Percentiles rank a stretch among this genome's conserved stretches.
These are phyloP conservation scores for Postia placenta DNA, from an alignment of 768 basidiomycete species.

Conservation along the genomic window DNA sequence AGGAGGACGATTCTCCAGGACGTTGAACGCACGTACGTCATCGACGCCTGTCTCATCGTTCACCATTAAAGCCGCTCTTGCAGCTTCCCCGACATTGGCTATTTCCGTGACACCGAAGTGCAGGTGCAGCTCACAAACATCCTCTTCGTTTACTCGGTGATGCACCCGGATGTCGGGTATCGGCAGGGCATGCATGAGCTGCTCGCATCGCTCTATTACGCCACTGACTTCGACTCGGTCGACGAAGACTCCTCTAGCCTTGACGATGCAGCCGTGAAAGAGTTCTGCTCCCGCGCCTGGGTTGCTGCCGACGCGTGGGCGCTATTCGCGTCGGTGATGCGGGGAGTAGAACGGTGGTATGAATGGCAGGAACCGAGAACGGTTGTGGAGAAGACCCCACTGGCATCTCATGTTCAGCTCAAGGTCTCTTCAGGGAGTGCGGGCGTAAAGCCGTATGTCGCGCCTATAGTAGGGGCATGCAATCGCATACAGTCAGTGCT, in stretches of 20 bases:
- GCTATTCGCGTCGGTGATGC: conserved; percentile 79
- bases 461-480: conserved; percentile 84
- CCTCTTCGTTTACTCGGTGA: conserved; percentile 76
- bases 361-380: conserved; percentile 33
- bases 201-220: conserved; percentile 81
- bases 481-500: conserved; percentile 70
- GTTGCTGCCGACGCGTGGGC: conserved; percentile 85
- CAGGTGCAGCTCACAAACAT: conserved; percentile 81
- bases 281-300: conserved; percentile 62
- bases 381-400: conserved; percentile 23
- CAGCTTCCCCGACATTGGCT: conserved; percentile 96
- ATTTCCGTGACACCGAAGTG: conserved; percentile 73
- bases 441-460: conserved; percentile 58
- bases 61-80: not conserved
- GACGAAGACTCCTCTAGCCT: conserved; percentile 26
- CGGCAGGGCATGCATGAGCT: conserved; percentile 99
- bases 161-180: conserved; percentile 83
- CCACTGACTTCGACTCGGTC: conserved; percentile 79
- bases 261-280: conserved; percentile 36
- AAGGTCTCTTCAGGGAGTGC: conserved; percentile 37
- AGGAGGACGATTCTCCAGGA: conserved; percentile 89
- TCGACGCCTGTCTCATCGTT: not conserved
- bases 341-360: conserved; percentile 69
- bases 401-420: conserved; percentile 41
- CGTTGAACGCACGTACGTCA: conserved; percentile 86